Percentiles rank a stretch among this genome's conserved stretches.
These are phyloP conservation scores for Colletotrichum horii DNA, from an alignment of 2,329 filamentous ascomycete genomes.

Conservation along the genomic window DNA sequence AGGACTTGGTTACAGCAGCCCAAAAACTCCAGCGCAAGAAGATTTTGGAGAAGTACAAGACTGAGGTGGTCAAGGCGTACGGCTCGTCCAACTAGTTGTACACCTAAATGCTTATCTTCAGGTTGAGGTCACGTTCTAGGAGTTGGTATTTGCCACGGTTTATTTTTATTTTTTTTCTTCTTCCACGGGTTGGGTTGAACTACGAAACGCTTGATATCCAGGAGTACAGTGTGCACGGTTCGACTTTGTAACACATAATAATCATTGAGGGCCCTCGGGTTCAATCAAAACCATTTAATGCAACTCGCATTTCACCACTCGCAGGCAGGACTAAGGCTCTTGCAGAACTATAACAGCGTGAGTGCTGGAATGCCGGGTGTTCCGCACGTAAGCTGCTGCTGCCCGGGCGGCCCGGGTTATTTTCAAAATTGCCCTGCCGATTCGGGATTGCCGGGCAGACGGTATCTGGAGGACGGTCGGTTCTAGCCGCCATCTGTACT, in stretches of 20 bases:
- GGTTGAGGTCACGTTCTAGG: background rate
- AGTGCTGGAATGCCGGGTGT: background rate
- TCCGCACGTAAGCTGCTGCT: background rate
- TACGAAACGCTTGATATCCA: conserved; percentile 19
- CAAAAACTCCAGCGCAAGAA: conserved; percentile 76
- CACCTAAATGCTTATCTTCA: background rate
- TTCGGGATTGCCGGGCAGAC: background rate
- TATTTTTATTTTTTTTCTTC: background rate
- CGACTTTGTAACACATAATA: background rate
- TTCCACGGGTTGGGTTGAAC: conserved; percentile 6
- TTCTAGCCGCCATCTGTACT: background rate
- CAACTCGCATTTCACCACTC: background rate
- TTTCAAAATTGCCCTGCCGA: background rate
- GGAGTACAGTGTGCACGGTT: conserved; percentile 15
- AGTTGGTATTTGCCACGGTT: background rate
- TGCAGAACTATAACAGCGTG: background rate
- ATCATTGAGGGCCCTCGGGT: background rate
- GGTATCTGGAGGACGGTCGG: background rate
- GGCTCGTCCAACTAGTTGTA: conserved; percentile 32
- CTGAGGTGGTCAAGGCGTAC: conserved; percentile 67
- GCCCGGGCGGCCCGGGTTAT: background rate
- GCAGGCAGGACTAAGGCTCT: background rate
- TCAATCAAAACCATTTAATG: background rate
- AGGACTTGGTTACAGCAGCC: conserved; percentile 71
- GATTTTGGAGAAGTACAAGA: conserved; percentile 66